phyloP scores from a whole-genome alignment of 139 green algal genomes.

The Closterium sp. region DNA sequence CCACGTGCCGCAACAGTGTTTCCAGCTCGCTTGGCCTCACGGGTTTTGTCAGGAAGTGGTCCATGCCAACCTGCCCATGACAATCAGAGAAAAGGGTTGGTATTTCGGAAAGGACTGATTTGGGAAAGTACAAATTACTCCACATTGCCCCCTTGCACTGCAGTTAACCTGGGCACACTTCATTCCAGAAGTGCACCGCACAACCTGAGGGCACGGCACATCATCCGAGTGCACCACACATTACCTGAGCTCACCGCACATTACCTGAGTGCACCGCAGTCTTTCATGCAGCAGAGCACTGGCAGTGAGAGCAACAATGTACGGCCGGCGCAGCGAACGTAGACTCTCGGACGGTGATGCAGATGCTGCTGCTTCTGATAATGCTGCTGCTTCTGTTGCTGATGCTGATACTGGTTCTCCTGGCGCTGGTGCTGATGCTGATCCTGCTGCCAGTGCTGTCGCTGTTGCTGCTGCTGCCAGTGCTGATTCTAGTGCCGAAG shows the following conservation, averaged over 20 bases:
- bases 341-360: neutral
- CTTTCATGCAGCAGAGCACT: constrained; percentile 18
- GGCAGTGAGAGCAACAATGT: constrained; percentile 39
- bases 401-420: neutral
- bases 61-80: constrained; percentile 16
- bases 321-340: neutral
- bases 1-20: neutral
- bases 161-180: too few relatives aligned
- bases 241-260: too few relatives aligned
- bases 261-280: neutral
- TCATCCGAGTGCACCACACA: too few relatives aligned
- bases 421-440: neutral
- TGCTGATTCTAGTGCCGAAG: neutral
- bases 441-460: neutral
- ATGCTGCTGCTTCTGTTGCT: neutral
- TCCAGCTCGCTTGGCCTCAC: constrained; percentile 41
- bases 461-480: neutral
- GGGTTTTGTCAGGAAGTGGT: constrained; percentile 35
- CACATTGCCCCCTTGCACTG: too few relatives aligned
- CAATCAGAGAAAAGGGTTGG: too few relatives aligned
- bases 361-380: neutral
- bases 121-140: too few relatives aligned
- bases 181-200: too few relatives aligned
- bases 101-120: too few relatives aligned
- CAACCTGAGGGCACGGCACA: too few relatives aligned